Evolutionary conservation across 495 filamentous ascomycete species (phyloP).

Genomic region (Trichoderma gamsii): DNA sequence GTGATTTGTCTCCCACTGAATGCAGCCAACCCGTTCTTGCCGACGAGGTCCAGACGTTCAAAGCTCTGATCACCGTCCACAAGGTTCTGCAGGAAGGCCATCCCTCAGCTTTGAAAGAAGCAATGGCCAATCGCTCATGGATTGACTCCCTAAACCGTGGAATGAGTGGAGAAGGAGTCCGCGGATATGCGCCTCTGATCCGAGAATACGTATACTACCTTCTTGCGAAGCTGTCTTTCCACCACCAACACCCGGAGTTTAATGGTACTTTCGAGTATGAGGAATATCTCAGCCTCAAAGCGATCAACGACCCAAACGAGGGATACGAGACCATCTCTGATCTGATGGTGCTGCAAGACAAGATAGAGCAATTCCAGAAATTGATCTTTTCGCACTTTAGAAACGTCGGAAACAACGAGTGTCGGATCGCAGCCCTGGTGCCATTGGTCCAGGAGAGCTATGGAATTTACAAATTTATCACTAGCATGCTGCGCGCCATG

Average conservation of each 20-base stretch:
- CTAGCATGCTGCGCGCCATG: constrained; percentile 93
- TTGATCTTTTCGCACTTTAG: constrained; percentile 95
- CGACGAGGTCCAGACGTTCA: constrained; percentile 93
- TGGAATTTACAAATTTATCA: constrained; percentile 94
- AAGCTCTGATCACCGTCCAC: constrained; percentile 86
- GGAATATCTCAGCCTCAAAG: constrained; percentile 96
- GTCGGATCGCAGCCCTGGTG: constrained; percentile 87
- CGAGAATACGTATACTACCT: constrained; percentile 94
- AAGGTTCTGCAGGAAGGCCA: constrained; percentile 97
- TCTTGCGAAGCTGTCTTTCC: constrained; percentile 86
- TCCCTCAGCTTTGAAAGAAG: constrained; percentile 77
- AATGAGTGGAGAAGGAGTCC: constrained; percentile 75
- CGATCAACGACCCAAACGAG: constrained; percentile 97
- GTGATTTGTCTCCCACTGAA: background rate
- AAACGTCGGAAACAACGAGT: constrained; percentile 86
- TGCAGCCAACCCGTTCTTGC: constrained; percentile 85
- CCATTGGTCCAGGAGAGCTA: constrained; percentile 96
- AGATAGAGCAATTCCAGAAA: constrained; percentile 97
- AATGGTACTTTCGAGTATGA: constrained; percentile 99
- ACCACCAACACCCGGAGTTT: constrained; percentile 94
- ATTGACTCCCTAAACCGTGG: constrained; percentile 87
- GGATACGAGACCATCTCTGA: constrained; percentile 97
- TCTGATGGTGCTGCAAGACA: constrained; percentile 93
- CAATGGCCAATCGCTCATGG: constrained; percentile 83
- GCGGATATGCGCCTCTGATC: constrained; percentile 88